These are phyloP conservation scores for Candida piceae DNA, from an alignment of 805 yeast genomes.

Conservation along the genomic window DNA sequence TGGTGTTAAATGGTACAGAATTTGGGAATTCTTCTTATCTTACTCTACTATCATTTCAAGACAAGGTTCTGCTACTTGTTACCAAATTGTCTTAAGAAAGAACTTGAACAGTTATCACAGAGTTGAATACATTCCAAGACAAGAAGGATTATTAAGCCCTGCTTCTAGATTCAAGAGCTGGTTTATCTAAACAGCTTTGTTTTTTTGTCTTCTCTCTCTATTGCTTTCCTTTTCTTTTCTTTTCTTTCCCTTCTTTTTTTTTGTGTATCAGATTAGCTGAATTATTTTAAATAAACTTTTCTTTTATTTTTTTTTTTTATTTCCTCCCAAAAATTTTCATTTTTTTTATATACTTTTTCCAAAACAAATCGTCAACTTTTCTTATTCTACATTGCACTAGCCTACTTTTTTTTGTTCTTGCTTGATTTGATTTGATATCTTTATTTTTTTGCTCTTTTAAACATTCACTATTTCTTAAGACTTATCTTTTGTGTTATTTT, in stretches of 20 bases:
- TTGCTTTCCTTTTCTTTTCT: too few relatives aligned
- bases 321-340: too few relatives aligned
- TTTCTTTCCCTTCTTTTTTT: too few relatives aligned
- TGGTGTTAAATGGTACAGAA: constrained; percentile 86
- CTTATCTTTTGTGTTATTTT: too few relatives aligned
- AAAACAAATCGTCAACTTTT: too few relatives aligned
- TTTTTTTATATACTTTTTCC: too few relatives aligned
- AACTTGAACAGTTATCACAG: constrained; percentile 82
- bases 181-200: constrained; percentile 43
- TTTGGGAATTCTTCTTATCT: constrained; percentile 89
- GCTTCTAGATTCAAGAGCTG: constrained; percentile 50
- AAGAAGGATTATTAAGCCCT: constrained; percentile 66
- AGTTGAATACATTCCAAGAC: constrained; percentile 72
- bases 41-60: constrained; percentile 79
- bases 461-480: too few relatives aligned
- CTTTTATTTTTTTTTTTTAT: too few relatives aligned
- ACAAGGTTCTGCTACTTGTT: constrained; percentile 91
- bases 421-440: not conserved
- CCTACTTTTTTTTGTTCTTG: not conserved
- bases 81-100: constrained; percentile 86
- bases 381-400: not conserved
- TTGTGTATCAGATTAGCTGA: too few relatives aligned
- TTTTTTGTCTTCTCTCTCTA: too few relatives aligned
- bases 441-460: too few relatives aligned
- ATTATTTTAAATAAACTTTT: too few relatives aligned